phyloP scores from a whole-genome alignment of 2,329 filamentous ascomycete genomes.

The Colletotrichum neosansevieriae region DNA sequence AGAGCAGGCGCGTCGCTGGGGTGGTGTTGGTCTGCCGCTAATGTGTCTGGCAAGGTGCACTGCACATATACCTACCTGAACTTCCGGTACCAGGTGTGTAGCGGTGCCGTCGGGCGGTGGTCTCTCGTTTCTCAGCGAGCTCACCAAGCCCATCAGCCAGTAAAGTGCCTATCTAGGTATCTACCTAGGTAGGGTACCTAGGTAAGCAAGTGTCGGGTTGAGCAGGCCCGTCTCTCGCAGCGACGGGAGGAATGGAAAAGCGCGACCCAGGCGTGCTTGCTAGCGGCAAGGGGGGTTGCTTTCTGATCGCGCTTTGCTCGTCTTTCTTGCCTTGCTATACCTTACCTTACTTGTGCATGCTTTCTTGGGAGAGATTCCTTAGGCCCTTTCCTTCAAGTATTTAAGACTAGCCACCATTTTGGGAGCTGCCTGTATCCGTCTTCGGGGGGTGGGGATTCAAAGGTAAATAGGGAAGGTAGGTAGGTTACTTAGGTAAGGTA shows the following conservation, averaged over 20 bases:
- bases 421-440: no score
- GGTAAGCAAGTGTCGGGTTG: constrained; percentile 7
- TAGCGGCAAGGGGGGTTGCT: constrained; percentile 16
- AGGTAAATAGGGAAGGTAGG: no score
- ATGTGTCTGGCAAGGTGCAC: no score
- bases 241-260: constrained; percentile 33
- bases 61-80: no score
- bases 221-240: constrained; percentile 25
- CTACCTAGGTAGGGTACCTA: background rate
- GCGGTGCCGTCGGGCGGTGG: no score
- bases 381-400: background rate
- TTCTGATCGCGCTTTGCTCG: constrained; percentile 9
- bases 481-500: no score
- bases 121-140: constrained; percentile 19
- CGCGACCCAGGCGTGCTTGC: constrained; percentile 20
- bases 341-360: background rate
- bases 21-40: no score
- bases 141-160: constrained; percentile 6
- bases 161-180: background rate
- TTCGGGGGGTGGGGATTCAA: no score
- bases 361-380: background rate
- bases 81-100: no score
- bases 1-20: no score
- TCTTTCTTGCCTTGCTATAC: background rate
- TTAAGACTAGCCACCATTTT: no score